Evolutionary conservation across 306 rosid genomes (phyloP).

Genomic region (Sphenostylis stenocarpa): DNA sequence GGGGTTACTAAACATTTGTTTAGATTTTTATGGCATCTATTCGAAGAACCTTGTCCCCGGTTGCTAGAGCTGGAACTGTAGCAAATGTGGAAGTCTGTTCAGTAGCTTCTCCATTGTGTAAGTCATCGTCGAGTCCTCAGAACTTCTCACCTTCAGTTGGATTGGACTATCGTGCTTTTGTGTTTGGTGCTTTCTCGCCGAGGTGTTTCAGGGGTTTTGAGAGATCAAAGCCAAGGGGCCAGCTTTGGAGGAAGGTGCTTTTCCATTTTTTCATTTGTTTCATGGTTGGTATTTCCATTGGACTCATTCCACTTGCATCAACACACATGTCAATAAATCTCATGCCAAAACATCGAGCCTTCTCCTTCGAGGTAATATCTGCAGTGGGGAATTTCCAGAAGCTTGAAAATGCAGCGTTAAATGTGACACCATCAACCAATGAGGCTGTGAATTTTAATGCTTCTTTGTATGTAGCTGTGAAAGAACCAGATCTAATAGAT

Average conservation of each 20-base stretch:
- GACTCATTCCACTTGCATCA: slow-evolving; percentile 70
- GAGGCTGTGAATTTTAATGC: slow-evolving; percentile 39
- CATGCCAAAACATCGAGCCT: slow-evolving; percentile 64
- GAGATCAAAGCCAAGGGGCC: slow-evolving; percentile 65
- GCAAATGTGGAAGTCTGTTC: slow-evolving; percentile 60
- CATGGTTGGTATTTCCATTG: slow-evolving; percentile 66
- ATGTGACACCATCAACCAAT: slow-evolving; percentile 17
- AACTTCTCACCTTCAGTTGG: slow-evolving; percentile 48
- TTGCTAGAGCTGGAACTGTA: slow-evolving; percentile 61
- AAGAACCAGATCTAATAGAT: slow-evolving; percentile 32
- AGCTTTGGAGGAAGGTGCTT: slow-evolving; percentile 67
- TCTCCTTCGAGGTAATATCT: slow-evolving; percentile 59
- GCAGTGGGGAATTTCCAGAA: slow-evolving; percentile 47
- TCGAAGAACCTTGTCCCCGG: slow-evolving; percentile 80
- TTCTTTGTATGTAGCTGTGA: slow-evolving; percentile 35
- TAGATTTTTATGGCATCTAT: slow-evolving; percentile 68
- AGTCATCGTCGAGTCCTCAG: slow-evolving; percentile 61
- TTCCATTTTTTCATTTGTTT: slow-evolving; percentile 72
- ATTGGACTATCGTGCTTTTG: slow-evolving; percentile 50
- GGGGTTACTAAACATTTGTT: slow-evolving; percentile 24
- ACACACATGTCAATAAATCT: slow-evolving; percentile 49
- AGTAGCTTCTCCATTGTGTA: slow-evolving; percentile 80
- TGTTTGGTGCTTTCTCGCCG: slow-evolving; percentile 52
- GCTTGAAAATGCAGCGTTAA: slow-evolving; percentile 36
- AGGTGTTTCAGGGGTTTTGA: slow-evolving; percentile 62